A percentile compares a stretch with the other conserved stretches of the same genome.
phyloP scores from a whole-genome alignment of 805 yeast species.

The Metschnikowia noctiluminum region DNA sequence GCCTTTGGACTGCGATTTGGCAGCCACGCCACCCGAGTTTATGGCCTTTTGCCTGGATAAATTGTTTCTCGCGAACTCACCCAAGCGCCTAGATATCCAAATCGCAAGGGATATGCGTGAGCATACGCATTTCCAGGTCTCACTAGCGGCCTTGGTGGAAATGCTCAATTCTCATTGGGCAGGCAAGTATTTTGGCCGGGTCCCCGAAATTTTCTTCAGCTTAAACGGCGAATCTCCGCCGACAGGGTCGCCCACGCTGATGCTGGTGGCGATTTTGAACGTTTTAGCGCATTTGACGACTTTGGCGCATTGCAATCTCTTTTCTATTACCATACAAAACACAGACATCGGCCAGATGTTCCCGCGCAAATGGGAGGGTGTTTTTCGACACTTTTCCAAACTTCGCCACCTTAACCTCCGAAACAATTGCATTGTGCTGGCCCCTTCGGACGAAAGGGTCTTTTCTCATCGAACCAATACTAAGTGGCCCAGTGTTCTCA shows the following conservation, averaged over 20 bases:
- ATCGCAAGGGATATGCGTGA: too few species aligned
- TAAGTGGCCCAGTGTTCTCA: slow-evolving; percentile 26
- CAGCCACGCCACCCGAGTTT: too few species aligned
- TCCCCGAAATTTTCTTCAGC: slow-evolving; percentile 21
- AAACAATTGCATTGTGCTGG: slow-evolving; percentile 20
- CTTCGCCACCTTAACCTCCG: slow-evolving; percentile 23
- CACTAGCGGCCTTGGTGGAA: slow-evolving; percentile 16
- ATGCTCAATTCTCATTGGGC: slow-evolving; percentile 3
- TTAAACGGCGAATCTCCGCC: slow-evolving; percentile 27
- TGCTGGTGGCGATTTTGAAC: slow-evolving; percentile 28
- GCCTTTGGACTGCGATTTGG: too few species aligned
- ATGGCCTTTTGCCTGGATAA: too few species aligned
- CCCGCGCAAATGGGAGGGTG: slow-evolving; percentile 29
- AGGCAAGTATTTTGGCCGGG: slow-evolving; percentile 7
- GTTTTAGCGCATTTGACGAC: slow-evolving; percentile 23
- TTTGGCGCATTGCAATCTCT: slow-evolving; percentile 19
- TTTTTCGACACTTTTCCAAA: slow-evolving; percentile 24
- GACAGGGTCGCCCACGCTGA: slow-evolving; percentile 30
- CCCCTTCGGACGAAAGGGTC: slow-evolving; percentile 1
- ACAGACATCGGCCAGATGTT: slow-evolving; percentile 35
- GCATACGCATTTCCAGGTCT: slow-evolving; percentile 8
- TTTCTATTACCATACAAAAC: slow-evolving; percentile 23
- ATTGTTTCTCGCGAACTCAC: too few species aligned
- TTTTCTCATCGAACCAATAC: slow-evolving; percentile 16
- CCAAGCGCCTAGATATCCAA: too few species aligned